These are phyloP conservation scores for Diplodia sapinea DNA, from an alignment of 2,329 filamentous ascomycete species.

Conservation along the genomic window DNA sequence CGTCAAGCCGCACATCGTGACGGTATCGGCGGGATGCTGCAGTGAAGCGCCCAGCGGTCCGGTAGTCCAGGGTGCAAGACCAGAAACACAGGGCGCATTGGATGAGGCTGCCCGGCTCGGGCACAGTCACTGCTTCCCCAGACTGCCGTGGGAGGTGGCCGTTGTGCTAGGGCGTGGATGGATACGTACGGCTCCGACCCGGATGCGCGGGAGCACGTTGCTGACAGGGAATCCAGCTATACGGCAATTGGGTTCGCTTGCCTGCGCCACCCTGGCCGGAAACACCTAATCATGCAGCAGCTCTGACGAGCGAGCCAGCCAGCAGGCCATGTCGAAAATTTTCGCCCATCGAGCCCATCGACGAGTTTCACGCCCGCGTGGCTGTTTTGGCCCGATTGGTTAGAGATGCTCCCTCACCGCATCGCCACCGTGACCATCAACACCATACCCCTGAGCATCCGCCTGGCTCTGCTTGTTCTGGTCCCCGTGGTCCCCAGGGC, in stretches of 20 bases:
- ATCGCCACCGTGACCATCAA: constrained; percentile 16
- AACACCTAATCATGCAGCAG: constrained; percentile 26
- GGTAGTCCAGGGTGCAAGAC: too few relatives aligned
- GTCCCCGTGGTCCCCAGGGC: background rate
- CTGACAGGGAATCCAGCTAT: constrained; percentile 6
- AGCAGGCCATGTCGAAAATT: constrained; percentile 22
- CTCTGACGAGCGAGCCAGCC: constrained; percentile 21
- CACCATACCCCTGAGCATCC: constrained; percentile 24
- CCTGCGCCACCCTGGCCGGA: background rate
- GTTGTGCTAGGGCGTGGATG: background rate
- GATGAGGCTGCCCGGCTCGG: background rate
- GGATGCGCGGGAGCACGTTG: constrained; percentile 11
- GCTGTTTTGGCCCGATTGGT: constrained; percentile 21
- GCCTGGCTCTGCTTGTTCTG: constrained; percentile 9
- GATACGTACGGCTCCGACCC: background rate
- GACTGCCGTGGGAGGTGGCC: background rate
- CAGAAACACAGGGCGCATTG: background rate
- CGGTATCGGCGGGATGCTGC: constrained; percentile 26
- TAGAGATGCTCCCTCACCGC: constrained; percentile 8
- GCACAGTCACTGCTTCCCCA: background rate
- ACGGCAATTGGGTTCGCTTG: constrained; percentile 22
- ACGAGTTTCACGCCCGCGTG: constrained; percentile 19
- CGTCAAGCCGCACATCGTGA: constrained; percentile 29
- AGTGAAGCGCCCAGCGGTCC: background rate
- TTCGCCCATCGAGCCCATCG: constrained; percentile 1